Base-by-base conservation (phyloP, 1,284 basidiomycete species). In the Polyporus tsugae region DNA sequence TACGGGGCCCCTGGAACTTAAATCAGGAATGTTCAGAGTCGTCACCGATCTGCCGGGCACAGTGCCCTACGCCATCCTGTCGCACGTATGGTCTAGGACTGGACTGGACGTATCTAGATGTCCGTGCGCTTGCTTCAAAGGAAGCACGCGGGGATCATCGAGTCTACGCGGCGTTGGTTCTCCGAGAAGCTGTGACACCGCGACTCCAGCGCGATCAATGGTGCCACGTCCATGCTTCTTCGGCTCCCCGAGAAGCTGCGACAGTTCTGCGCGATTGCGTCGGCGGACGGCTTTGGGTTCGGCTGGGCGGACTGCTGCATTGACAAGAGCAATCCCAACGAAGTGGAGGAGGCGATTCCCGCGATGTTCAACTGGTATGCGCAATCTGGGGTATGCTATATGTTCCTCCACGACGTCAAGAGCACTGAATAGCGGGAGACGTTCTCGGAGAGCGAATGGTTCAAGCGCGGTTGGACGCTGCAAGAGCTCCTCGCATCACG, bases 291-390 rank as follows among this genome's bases (percentile, higher is more conserved):
- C 5, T 60, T 39, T 6, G 17, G 11, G 6, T 60, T 19, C 36
- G 58, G 15, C 36, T 60, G 39, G 60, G 42, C 38, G 6, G 44
- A 35, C 22, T 17, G 6, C 29, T 63, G 55, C 57, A 42, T 63
- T 4, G 53, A 41, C n/a, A 62, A 55, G 19, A 64, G 10, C 42
- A 74, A 17, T 19, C 60, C 63, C 17, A 65, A 9, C 19, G 59
- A 49, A n/a, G 52, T 57, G 33, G 62, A 52, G 9, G 35, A 59
- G 22, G 57, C 57, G 33, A 59, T 59, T 29, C 19, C 35, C 5
- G 7, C 57, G 35, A 59, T 38, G 19, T 44, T 6, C 36, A 15
- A 17, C 11, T 61, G 60, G 60, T 61, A 61, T n/a, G 29, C 25
- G 2, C 25, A 61, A 19, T 33, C 60, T 9, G 13, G 25, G 17